Base-by-base conservation (phyloP, 2,329 filamentous ascomycete genomes). In the Alternaria hordeiaustralica region DNA sequence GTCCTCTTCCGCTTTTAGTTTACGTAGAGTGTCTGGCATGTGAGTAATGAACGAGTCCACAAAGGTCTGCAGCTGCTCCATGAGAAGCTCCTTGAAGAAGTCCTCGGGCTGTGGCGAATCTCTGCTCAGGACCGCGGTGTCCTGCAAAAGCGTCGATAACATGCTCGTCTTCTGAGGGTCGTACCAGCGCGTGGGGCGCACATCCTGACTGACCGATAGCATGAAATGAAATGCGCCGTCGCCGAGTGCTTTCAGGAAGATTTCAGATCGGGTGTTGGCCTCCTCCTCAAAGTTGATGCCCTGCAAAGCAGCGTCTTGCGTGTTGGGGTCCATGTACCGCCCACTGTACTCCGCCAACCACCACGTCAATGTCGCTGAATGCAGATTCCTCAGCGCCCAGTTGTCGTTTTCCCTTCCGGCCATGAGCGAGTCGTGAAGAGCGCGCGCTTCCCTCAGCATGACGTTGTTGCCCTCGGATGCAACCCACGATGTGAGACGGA, bases 321-420 rank as follows among this genome's bases (percentile, higher is more conserved):
- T 86, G 20, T 88, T 87, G 71, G 90, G 87, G 71, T 97, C 93
- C 61, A 92, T 86, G 77, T 94, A 97, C 84, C 93, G 92, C 3
- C 93, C 93, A 69, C 92, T 96, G 80, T 97, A 97, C 75, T 98
- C 94, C 30, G 93, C 90, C 50, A 97, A 86, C 96, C 96, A 99
- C 87, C 92, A 94, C 5, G 91, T 88, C 58, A 88, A 87, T 12
- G 94, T 87, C 4, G 93, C 91, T 49, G 94, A 92, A 71, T 94
- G 91, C 12, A 98, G 86, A 70, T 90, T 91, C 15, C 90, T 85
- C 43, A 97, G 79, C 21, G 87, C 84, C 92, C 94, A 97, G 15
- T 86, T 82, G 45, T 90, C 84, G 63, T 89, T 88, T 54, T 94
- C 91, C 49, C 87, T 83, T 18, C 87, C 86, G 41, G 87, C 86